Conservation (phyloP, 1,139 yeast genomes). For the Hanseniaspora sp. region DNA sequence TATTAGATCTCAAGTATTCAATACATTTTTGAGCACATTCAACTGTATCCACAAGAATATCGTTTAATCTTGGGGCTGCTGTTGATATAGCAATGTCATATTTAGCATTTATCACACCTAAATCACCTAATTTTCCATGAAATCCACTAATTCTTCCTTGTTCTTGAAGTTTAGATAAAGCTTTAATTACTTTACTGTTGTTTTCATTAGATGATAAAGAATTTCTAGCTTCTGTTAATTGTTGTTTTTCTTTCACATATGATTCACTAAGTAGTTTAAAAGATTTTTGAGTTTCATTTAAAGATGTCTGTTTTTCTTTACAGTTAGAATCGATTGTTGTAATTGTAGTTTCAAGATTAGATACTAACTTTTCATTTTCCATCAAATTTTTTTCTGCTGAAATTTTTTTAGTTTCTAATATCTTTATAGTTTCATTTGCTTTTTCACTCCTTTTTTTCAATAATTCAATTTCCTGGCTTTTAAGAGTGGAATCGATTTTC, state of each 20-base stretch:
- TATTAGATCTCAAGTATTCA: constrained; percentile 70
- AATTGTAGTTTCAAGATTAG: constrained; percentile 31
- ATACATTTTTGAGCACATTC: constrained; percentile 89
- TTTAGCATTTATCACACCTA: constrained; percentile 76
- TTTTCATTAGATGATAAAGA: constrained; percentile 50
- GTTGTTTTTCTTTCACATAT: constrained; percentile 39
- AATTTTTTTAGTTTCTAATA: constrained; percentile 38
- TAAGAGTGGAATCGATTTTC: constrained; percentile 54
- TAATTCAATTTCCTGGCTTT: constrained; percentile 55
- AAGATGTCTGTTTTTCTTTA: constrained; percentile 19
- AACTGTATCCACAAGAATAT: constrained; percentile 88
- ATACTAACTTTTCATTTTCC: constrained; percentile 41
- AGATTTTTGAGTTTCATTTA: constrained; percentile 45
- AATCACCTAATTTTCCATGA: constrained; percentile 79
- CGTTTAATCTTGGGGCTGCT: constrained; percentile 84
- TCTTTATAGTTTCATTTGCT: constrained; percentile 28
- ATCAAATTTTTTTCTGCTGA: constrained; percentile 39
- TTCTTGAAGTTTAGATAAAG: constrained; percentile 56
- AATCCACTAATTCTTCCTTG: constrained; percentile 82
- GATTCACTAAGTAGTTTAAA: constrained; percentile 35
- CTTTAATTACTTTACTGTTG: constrained; percentile 61
- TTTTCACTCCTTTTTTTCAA: constrained; percentile 33
- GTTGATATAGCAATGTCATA: constrained; percentile 93
- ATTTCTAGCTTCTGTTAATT: constrained; percentile 52
- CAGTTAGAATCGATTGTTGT: too few relatives aligned